These are phyloP conservation scores for Corallochytrium limacisporum DNA, from an alignment of 78 protist species.

Conservation along the genomic window DNA sequence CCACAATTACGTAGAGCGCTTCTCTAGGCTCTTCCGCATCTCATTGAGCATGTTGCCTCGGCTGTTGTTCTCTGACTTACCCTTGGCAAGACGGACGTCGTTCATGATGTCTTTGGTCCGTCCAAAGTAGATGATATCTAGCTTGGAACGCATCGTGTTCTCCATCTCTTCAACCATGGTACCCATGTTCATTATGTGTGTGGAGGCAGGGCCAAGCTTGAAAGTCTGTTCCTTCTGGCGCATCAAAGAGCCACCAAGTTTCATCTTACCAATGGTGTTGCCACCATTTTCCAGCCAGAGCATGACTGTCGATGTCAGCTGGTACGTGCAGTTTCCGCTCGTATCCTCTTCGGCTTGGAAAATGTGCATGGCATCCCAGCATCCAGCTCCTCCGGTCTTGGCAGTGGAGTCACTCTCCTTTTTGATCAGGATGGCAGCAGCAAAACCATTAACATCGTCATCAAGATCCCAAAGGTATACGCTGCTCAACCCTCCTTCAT, in stretches of 20 bases:
- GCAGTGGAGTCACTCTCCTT: constrained; percentile 35
- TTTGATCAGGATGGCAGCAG: constrained; percentile 68
- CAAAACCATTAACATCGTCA: constrained; percentile 60
- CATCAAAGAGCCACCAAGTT: constrained; percentile 72
- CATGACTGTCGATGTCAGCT: constrained; percentile 87
- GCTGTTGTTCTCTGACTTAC: no score
- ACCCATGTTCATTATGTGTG: constrained; percentile 86
- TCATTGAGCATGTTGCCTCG: no score
- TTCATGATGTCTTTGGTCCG: constrained; percentile 80
- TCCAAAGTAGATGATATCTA: constrained; percentile 85
- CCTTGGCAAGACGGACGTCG: no score
- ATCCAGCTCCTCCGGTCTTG: constrained; percentile 28
- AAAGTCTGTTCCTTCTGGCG: no score
- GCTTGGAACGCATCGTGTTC: constrained; percentile 55
- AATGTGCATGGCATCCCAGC: constrained; percentile 93
- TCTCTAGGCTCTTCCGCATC: no score
- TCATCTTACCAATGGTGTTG: constrained; percentile 36
- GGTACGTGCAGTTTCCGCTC: constrained; percentile 50
- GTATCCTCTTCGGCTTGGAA: constrained; percentile 50
- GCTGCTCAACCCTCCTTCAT: constrained; percentile 79
- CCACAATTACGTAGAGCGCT: no score
- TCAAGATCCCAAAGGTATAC: constrained; percentile 87
- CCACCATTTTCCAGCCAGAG: constrained; percentile 58
- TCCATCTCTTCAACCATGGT: constrained; percentile 89
- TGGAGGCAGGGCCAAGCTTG: constrained; percentile 31